phyloP scores from a whole-genome alignment of 495 filamentous ascomycete species.

The Annulohypoxylon bovei region DNA sequence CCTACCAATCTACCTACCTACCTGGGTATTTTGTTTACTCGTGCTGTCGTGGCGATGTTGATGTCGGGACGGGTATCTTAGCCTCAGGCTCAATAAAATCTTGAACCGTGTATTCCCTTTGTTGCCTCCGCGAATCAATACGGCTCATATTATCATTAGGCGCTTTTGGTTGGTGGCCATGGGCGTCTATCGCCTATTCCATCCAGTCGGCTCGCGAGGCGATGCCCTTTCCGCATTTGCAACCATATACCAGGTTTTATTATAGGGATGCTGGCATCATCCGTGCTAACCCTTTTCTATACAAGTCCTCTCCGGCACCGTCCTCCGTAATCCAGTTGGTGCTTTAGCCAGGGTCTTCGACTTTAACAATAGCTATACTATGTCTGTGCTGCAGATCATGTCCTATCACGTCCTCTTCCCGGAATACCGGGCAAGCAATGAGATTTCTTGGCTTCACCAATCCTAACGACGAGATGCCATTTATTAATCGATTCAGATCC shows the following conservation, averaged over 20 bases:
- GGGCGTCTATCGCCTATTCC: constrained; percentile 46
- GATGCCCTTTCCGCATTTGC: constrained; percentile 35
- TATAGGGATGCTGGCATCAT: constrained; percentile 37
- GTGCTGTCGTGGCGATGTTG: neutral
- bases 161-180: constrained; percentile 32
- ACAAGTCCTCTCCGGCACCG: constrained; percentile 36
- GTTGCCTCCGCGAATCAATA: constrained; percentile 27
- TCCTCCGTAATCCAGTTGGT: constrained; percentile 43
- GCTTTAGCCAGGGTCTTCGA: constrained; percentile 35
- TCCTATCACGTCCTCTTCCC: constrained; percentile 38
- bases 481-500: constrained; percentile 42
- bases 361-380: constrained; percentile 21
- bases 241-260: constrained; percentile 37
- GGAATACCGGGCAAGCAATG: constrained; percentile 41
- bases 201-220: constrained; percentile 42
- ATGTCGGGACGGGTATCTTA: neutral
- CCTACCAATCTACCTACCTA: neutral
- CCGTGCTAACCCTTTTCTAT: constrained; percentile 42
- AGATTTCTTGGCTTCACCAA: constrained; percentile 27
- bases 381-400: constrained; percentile 38
- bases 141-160: constrained; percentile 29
- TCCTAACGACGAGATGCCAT: constrained; percentile 32
- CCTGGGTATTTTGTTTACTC: constrained; percentile 15
- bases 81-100: constrained; percentile 35
- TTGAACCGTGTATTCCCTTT: constrained; percentile 8